Evolutionary conservation across 2,329 filamentous ascomycete genomes (phyloP), one percentile per base, ranked within the genome.

Genomic region (Amylocarpus encephaloides): DNA sequence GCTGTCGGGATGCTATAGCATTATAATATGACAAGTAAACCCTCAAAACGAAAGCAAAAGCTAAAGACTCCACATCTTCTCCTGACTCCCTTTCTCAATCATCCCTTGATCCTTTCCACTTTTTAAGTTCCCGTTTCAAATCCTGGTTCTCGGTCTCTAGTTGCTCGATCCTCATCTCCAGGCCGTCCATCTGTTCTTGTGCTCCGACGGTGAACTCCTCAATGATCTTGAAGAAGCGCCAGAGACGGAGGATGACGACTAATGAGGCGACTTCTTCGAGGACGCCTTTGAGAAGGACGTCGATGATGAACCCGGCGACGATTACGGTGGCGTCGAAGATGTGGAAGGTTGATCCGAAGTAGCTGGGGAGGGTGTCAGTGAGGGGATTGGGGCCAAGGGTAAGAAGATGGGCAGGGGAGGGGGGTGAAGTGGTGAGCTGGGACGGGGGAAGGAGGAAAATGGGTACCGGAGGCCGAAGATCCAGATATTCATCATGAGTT

Each of bases 191-290:
- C 62, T 80, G 72, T 66, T 86, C 82, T 33, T 77, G 69, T 1
- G 81, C 80, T 7, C 80, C 81, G 6, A 82, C 73, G 29, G 77
- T 77, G 53, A 86, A 71, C 65, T 87, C 83, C 61, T 87, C 81
- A 6, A 85, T 78, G 46, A 86, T 83, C 69, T 86, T 85, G 63
- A 85, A 79, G 40, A 87, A 74, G 13, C 84, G 75, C 79, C 82
- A 86, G 3, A 87, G 70, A 47, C 83, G 78, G 40, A 87, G 68
- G 3, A 85, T 72, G 26, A 87, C 73, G 43, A 87, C 75, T n/a
- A 87, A 70, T 0, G 80, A 84, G 1, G 77, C 80, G 42, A 84
- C 78, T 61, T 85, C 79, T 64, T 83, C 79, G 5, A 79, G 66
- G 1, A 78, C 66, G 40, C 82, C 83, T 34, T 76, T 74, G 13